These are phyloP conservation scores for Gnetum montanum DNA, from an alignment of 75 land plant genomes.

Conservation along the genomic window DNA sequence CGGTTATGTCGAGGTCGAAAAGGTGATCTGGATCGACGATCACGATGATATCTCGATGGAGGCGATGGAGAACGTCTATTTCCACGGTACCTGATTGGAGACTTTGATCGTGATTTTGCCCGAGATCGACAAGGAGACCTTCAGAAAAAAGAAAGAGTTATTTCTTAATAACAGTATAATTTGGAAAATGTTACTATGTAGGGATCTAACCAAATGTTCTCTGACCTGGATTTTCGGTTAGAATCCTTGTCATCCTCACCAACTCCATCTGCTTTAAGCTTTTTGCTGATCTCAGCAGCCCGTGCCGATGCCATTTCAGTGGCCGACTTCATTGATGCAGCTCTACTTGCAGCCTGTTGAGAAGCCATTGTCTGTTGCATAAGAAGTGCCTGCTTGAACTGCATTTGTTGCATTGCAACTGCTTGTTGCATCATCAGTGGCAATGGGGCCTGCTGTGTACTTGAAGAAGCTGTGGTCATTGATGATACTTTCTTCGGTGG, in stretches of 20 bases:
- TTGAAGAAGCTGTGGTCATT: slow-evolving; percentile 14
- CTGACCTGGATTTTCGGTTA: slow-evolving; percentile 31
- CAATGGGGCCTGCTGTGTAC: slow-evolving; percentile 32
- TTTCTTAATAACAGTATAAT: background rate
- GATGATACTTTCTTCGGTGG: slow-evolving; percentile 22
- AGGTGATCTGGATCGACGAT: slow-evolving; percentile 61
- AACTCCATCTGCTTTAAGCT: slow-evolving; percentile 60
- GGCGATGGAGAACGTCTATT: slow-evolving; percentile 62
- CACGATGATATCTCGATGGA: slow-evolving; percentile 35
- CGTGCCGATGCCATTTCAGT: slow-evolving; percentile 84
- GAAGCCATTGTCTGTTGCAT: slow-evolving; percentile 90
- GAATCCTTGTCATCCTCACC: slow-evolving; percentile 33
- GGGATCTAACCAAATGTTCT: background rate
- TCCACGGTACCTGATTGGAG: slow-evolving; percentile 58
- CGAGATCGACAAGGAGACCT: slow-evolving; percentile 36
- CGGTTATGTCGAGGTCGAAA: slow-evolving; percentile 27
- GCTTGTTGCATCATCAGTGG: slow-evolving; percentile 98
- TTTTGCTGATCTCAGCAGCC: slow-evolving; percentile 87
- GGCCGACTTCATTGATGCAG: slow-evolving; percentile 95
- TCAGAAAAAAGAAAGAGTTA: background rate
- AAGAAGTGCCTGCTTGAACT: slow-evolving; percentile 90
- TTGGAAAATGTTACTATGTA: background rate
- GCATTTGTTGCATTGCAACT: slow-evolving; percentile 94
- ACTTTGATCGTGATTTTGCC: slow-evolving; percentile 55
- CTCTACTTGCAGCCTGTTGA: slow-evolving; percentile 88